Base-by-base conservation (phyloP, 257 asterid genomes). In the Misopates orontium region DNA sequence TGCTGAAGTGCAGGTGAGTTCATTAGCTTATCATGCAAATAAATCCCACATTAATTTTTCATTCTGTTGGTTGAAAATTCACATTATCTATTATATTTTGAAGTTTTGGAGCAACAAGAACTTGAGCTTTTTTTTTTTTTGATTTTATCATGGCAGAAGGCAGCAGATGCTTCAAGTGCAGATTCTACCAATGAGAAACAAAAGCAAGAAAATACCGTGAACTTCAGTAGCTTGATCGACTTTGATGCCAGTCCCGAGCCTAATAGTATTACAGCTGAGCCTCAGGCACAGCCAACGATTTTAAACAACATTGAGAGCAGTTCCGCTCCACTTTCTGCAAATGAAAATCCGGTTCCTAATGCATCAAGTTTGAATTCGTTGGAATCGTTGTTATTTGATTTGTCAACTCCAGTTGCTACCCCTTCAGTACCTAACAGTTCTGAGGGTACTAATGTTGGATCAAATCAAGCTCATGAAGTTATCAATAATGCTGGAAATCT, bases 161-260 rank as follows among this genome's bases (percentile, higher is more conserved):
- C 65, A 57, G 89, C 71, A n/a, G 72, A 60, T 47, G 73, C 79
- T 62, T 47, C 67, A 44, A 64, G 17, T 53, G 52, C 56, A 32
- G 76, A 47, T 15, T 42, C 75, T 28, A 23, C 58, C 42, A 73
- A 54, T 21, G 73, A 42, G 63, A 73, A 62, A 11, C 69, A 60
- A 67, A 72, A 74, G 61, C 76, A 77, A 75, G 56, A 71, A 18
- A 71, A 71, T 56, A 40, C 64, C 0, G 73, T 64, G 52, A 73
- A 49, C 39, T 13, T 70, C 41, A 65, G 47, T 36, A 86, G 79
- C 84, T 82, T 91, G 86, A 91, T 91, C 45, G 95, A 91, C 69
- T 88, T 80, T 39, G 95, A 80, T 31, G 70, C 55, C 42, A 48
- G 64, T 22, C 71, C 84, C 44, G 86, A 71, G 80, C 66, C 87